Conservation (phyloP, 768 basidiomycete species). For the Pholiota microspora region DNA sequence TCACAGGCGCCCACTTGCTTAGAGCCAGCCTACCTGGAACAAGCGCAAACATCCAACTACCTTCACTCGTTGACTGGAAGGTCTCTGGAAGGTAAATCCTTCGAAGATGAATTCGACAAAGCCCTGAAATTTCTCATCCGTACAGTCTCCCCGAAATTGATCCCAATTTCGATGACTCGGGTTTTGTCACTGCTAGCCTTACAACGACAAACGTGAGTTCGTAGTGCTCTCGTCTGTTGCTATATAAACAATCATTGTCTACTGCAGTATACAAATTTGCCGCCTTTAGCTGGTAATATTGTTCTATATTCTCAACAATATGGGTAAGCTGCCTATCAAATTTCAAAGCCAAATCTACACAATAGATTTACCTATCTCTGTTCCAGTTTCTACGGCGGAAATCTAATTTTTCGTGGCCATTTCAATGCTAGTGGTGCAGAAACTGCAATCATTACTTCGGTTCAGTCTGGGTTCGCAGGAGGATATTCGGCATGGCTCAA, state of each 20-base stretch:
- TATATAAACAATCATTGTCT: too few relatives aligned
- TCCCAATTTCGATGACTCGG: conserved; percentile 45
- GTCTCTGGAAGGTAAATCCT: conserved; percentile 38
- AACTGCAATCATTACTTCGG: conserved; percentile 41
- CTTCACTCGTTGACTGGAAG: conserved; percentile 42
- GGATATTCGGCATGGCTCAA: conserved; percentile 54
- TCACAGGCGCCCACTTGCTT: conserved; percentile 26
- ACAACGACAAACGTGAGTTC: conserved; percentile 44
- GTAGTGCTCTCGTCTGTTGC: too few relatives aligned
- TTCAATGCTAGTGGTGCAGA: conserved; percentile 49
- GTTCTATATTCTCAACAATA: conserved; percentile 55
- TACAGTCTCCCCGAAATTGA: conserved; percentile 49
- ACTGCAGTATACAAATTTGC: conserved; percentile 47
- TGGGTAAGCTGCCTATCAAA: conserved; percentile 34
- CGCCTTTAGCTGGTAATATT: conserved; percentile 37
- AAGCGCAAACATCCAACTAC: conserved; percentile 23
- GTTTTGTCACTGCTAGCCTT: conserved; percentile 39
- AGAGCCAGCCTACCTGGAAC: conserved; percentile 21
- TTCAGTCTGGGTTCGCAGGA: conserved; percentile 50
- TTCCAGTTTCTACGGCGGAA: conserved; percentile 48
- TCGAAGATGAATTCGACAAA: not conserved
- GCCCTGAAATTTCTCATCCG: not conserved
- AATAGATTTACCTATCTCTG: not conserved
- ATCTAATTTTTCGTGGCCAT: conserved; percentile 52
- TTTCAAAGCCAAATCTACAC: too few relatives aligned